phyloP scores from a whole-genome alignment of 306 rosid genomes.

The Lupinus albus region DNA sequence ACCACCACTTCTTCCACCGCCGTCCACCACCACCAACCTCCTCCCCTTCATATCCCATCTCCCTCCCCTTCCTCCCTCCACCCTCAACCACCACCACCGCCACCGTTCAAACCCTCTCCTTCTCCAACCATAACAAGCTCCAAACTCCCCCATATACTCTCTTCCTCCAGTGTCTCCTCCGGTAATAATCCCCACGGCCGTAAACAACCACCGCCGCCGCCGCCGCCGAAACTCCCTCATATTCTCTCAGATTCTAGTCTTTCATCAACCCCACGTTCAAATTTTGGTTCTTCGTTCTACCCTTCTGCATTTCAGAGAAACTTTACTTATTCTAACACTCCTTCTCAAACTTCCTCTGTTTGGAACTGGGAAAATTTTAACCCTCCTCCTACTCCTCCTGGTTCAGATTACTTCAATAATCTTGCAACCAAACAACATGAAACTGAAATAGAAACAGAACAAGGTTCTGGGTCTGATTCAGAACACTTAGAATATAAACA shows the following conservation, averaged over 20 bases:
- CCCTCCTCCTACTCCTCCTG: slow-evolving; percentile 92
- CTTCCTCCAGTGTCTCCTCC: slow-evolving; percentile 40
- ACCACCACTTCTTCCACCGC: slow-evolving; percentile 28
- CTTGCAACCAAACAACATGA: slow-evolving; percentile 22
- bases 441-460: not conserved
- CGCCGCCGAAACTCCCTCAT: slow-evolving; percentile 77
- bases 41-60: slow-evolving; percentile 52
- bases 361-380: slow-evolving; percentile 98
- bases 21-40: slow-evolving; percentile 11
- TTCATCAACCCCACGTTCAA: slow-evolving; percentile 58
- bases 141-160: slow-evolving; percentile 73
- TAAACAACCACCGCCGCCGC: slow-evolving; percentile 56
- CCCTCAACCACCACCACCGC: slow-evolving; percentile 46
- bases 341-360: slow-evolving; percentile 86
- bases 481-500: not conserved
- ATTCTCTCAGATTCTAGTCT: slow-evolving; percentile 85
- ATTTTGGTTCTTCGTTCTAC: slow-evolving; percentile 48
- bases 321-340: slow-evolving; percentile 82
- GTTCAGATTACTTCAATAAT: slow-evolving; percentile 67
- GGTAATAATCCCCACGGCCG: slow-evolving; percentile 47
- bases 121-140: slow-evolving; percentile 65
- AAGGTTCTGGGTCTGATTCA: not conserved
- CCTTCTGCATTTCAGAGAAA: slow-evolving; percentile 68
- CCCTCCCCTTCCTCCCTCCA: slow-evolving; percentile 50
- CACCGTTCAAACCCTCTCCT: slow-evolving; percentile 41